These are phyloP conservation scores for Fusarium armeniacum DNA, from an alignment of 2,329 filamentous ascomycete species.

Conservation along the genomic window DNA sequence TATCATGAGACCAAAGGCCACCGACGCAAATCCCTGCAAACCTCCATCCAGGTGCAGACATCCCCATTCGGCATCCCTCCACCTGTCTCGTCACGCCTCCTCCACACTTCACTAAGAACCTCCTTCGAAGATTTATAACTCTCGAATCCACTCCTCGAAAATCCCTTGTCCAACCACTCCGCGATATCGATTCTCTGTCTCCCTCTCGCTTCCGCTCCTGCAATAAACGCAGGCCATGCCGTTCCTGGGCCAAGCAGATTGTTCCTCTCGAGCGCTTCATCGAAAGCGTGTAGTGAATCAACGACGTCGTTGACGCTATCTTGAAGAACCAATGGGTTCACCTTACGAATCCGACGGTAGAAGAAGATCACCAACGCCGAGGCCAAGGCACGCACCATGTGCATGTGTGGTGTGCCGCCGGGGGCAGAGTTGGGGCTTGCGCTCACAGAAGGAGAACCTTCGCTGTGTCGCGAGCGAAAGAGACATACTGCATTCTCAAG, in stretches of 20 bases:
- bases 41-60: conserved; percentile 46
- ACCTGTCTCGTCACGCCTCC: conserved; percentile 36
- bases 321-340: conserved; percentile 40
- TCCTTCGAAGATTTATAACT: conserved; percentile 40
- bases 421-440: conserved; percentile 19
- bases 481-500: conserved; percentile 44
- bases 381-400: conserved; percentile 42
- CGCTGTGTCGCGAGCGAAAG: conserved; percentile 33
- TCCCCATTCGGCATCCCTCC: conserved; percentile 24
- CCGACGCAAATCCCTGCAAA: conserved; percentile 39
- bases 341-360: conserved; percentile 43
- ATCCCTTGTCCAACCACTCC: conserved; percentile 43
- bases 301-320: conserved; percentile 41
- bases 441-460: background rate
- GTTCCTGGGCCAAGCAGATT: conserved; percentile 39
- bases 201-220: conserved; percentile 40
- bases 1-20: conserved; percentile 38
- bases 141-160: conserved; percentile 40
- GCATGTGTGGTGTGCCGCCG: conserved; percentile 40
- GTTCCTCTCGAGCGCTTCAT: conserved; percentile 38
- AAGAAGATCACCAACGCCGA: conserved; percentile 43
- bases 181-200: conserved; percentile 34
- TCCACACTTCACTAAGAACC: conserved; percentile 41
- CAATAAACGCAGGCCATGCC: conserved; percentile 44
- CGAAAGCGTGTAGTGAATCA: conserved; percentile 36